Percentiles rank a stretch among this genome's conserved stretches.
These are phyloP conservation scores for Ophiocordyceps sinensis DNA, from an alignment of 2,329 filamentous ascomycete species.

Conservation along the genomic window DNA sequence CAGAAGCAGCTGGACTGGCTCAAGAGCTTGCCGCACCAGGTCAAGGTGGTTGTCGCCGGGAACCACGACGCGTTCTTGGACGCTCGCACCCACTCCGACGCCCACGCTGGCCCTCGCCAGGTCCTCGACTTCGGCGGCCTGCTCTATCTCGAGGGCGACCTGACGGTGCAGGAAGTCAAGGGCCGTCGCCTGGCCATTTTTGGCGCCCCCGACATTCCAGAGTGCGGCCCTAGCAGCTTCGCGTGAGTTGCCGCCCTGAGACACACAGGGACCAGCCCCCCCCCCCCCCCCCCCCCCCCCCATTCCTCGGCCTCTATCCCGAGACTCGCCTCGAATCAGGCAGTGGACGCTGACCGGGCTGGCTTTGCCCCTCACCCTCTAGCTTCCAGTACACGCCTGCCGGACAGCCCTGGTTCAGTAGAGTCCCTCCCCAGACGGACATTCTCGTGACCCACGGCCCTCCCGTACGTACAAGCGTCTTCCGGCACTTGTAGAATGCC, in stretches of 20 bases:
- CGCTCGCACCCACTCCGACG: slow-evolving; percentile 38
- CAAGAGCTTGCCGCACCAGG: slow-evolving; percentile 51
- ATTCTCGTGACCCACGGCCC: slow-evolving; percentile 73
- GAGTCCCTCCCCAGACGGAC: slow-evolving; percentile 57
- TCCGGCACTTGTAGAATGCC: too few relatives aligned
- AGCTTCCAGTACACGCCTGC: slow-evolving; percentile 59
- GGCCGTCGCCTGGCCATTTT: slow-evolving; percentile 47
- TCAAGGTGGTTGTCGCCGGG: slow-evolving; percentile 73
- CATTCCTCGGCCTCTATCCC: neutral
- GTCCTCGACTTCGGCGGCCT: slow-evolving; percentile 52
- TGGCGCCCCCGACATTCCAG: slow-evolving; percentile 68
- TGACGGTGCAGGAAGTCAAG: slow-evolving; percentile 48
- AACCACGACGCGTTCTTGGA: slow-evolving; percentile 89
- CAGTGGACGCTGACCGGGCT: neutral
- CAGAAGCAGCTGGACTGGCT: slow-evolving; percentile 82
- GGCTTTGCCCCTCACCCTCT: neutral
- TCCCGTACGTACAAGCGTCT: slow-evolving; percentile 30
- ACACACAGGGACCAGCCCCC: too few relatives aligned
- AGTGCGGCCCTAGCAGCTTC: slow-evolving; percentile 55
- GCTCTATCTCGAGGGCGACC: slow-evolving; percentile 60
- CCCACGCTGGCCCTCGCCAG: slow-evolving; percentile 37
- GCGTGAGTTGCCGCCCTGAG: slow-evolving; percentile 24
- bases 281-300: neutral
- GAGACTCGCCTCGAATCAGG: neutral
- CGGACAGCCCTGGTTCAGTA: slow-evolving; percentile 56